Base-by-base conservation (phyloP, 441 rosid species). In the Croton laevigatus region DNA sequence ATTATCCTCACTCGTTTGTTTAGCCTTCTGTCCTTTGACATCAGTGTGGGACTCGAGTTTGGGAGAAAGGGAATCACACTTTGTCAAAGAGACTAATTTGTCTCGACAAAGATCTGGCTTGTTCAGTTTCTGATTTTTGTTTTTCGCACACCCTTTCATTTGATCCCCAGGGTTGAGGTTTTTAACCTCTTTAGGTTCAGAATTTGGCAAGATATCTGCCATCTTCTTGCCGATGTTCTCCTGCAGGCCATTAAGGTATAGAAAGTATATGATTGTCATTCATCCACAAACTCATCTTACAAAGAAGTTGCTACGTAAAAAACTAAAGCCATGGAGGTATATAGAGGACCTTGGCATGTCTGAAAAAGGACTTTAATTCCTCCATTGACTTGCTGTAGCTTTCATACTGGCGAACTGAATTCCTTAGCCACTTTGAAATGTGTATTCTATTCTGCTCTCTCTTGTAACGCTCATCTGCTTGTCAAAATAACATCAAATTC, bases 341-440 rank as follows among this genome's bases (percentile, higher is more conserved):
- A 36, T 45, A 67, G 51, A 48, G 42, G 32, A 69, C 97, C 99
- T 91, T 88, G 78, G 77, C 91, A 83, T 79, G 88, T 73, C 81
- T 77, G 86, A 93, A 96, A 83, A 90, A 93, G 9, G 86, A 84
- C 78, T 76, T 81, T 65, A 93, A 78, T 61, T 78, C 92, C 72
- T 91, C 89, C 62, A 94, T 69, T 13, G 79, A 60, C 68, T 10
- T 37, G 68, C 57, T 53, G 69, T 88, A 95, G 80, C 73, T 84
- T 64, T 86, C 93, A 69, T 86, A 83, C 71, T 76, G 81, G 73
- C 78, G 81, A 68, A 95, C 80, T 53, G 93, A 89, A 72, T 89
- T 90, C 88, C 90, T 91, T 69, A 93, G 87, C 99, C 99, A 93
- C 83, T 93, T 95, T 38, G 99, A 90, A 81, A 93, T 87, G 74